These are phyloP conservation scores for Chalciporus chontae DNA, from an alignment of 768 basidiomycete species.

Conservation along the genomic window DNA sequence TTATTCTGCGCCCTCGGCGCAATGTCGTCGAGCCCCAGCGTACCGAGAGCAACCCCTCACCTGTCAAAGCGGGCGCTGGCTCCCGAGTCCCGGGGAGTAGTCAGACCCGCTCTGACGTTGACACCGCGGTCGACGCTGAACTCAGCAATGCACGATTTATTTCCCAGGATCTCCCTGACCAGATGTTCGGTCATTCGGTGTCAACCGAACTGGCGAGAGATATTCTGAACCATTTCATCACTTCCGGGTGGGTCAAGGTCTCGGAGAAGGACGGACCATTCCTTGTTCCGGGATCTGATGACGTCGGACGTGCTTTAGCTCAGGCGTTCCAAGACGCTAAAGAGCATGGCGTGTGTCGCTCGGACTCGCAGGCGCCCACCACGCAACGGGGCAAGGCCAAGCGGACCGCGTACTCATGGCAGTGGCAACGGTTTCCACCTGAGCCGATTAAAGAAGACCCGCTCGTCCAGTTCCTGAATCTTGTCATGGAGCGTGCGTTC, in stretches of 20 bases:
- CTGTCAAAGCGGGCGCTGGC: background rate
- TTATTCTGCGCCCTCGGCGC: too few species aligned
- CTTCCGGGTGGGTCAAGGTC: background rate
- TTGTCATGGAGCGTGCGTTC: background rate
- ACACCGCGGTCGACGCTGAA: slow-evolving; percentile 3
- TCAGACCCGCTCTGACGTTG: background rate
- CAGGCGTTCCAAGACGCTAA: slow-evolving; percentile 1
- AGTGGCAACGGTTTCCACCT: background rate
- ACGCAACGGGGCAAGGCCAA: background rate
- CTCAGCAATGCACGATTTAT: slow-evolving; percentile 7
- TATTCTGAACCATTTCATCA: background rate
- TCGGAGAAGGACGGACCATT: background rate
- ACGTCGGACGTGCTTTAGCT: background rate
- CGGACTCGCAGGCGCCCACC: background rate
- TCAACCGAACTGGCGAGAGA: slow-evolving; percentile 1
- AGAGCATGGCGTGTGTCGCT: background rate
- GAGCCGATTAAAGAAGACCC: background rate
- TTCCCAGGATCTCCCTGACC: slow-evolving; percentile 14
- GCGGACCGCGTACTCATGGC: background rate
- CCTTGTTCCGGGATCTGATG: background rate
- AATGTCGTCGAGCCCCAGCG: background rate
- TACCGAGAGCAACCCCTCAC: slow-evolving; percentile 1
- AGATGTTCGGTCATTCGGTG: slow-evolving; percentile 8
- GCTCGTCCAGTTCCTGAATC: slow-evolving; percentile 5
- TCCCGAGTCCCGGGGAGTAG: slow-evolving; percentile 4